Evolutionary conservation across 208 protist genomes (phyloP), one percentile per base, ranked within the genome.

Genomic region (Trypanosoma avium): DNA sequence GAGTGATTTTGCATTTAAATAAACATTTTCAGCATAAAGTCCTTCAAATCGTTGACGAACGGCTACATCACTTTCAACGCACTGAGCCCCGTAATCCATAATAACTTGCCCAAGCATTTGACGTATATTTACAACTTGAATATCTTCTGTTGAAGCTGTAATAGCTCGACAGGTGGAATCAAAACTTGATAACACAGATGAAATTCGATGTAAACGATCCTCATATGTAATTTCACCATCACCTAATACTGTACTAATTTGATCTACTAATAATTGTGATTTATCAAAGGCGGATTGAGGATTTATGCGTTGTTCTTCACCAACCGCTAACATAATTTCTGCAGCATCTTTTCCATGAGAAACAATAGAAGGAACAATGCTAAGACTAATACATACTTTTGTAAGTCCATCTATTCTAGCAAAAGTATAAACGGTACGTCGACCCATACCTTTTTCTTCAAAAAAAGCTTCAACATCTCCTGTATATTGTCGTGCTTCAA

Each of bases 61-160:
- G 17, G 70, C 65, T 12, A 90, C 46, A 4, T 79, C 77, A 24
- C 73, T 77, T 9, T 55, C 63, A 22, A 95, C 81, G 58, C 83
- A 93, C 50, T 89, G 74, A n/a, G 70, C 67, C 10, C 80, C 84
- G 56, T 82, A 90, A 59, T 95, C 84, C 86, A 92, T 93, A 26
- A 95, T 70, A 26, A 95, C 72, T 42, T 89, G 73, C 0, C 90
- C 90, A 48, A 95, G 45, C 75, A 95, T 76, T 60, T 95, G 84
- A 0, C 86, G 81, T 6, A 95, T 75, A 64, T 92, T 86, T 29
- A 95, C 84, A 12, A 85, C 80, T 15, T 81, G 85, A 46, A 92
- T 70, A 26, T 74, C 48, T 58, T 88, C 84, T 62, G 78, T 89
- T 53, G 82, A 86, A 24, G 92, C 71, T 26, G 70, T 87, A 66